A percentile compares a stretch with the other conserved stretches of the same genome.
Conservation (phyloP, 1,284 basidiomycete genomes). For the Calocybe gambosa region DNA sequence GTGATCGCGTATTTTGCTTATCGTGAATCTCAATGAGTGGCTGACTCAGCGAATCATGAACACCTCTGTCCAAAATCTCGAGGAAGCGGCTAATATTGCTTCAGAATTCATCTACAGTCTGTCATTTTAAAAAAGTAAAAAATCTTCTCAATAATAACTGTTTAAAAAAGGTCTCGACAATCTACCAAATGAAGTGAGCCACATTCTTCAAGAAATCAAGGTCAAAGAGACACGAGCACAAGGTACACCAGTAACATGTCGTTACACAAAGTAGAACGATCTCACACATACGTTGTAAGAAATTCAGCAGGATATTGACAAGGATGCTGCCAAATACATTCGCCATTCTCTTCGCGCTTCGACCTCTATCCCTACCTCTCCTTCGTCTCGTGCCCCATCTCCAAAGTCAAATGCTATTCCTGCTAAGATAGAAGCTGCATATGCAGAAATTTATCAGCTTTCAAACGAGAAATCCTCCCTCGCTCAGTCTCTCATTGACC, state of each 20-base stretch:
- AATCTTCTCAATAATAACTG: no score
- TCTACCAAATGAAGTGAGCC: slow-evolving; percentile 64
- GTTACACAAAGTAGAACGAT: not conserved
- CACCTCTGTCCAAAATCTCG: slow-evolving; percentile 35
- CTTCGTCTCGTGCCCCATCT: slow-evolving; percentile 27
- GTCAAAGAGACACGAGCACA: slow-evolving; percentile 45
- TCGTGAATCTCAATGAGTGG: no score
- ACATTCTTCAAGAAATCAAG: slow-evolving; percentile 68
- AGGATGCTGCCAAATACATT: slow-evolving; percentile 51
- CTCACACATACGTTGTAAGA: slow-evolving; percentile 21
- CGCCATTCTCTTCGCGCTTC: slow-evolving; percentile 42
- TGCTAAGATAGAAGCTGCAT: slow-evolving; percentile 42
- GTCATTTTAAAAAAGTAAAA: no score
- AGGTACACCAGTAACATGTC: slow-evolving; percentile 29
- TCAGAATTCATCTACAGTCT: slow-evolving; percentile 59
- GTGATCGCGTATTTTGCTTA: no score
- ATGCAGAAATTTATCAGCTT: slow-evolving; percentile 47
- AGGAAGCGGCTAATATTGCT: slow-evolving; percentile 66
- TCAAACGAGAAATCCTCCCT: slow-evolving; percentile 49
- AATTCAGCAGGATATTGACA: slow-evolving; percentile 50
- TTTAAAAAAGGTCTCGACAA: slow-evolving; percentile 59
- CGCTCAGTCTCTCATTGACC: slow-evolving; percentile 47
- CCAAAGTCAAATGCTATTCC: slow-evolving; percentile 37
- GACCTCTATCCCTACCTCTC: slow-evolving; percentile 23
- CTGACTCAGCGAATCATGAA: slow-evolving; percentile 12